Evolutionary conservation across 2,329 filamentous ascomycete genomes (phyloP).

Genomic region (Alternaria brassicae): DNA sequence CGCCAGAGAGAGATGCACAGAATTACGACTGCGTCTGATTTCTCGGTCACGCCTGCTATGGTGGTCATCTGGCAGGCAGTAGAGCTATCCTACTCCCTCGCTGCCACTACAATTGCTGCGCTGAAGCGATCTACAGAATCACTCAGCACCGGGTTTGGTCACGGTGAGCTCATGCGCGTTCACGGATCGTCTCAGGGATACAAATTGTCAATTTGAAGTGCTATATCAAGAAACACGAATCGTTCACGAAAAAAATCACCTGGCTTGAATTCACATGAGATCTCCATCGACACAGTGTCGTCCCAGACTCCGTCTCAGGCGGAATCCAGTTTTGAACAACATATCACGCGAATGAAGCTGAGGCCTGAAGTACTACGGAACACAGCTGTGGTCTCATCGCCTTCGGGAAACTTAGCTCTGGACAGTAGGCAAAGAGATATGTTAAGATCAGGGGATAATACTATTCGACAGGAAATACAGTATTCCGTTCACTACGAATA

Average conservation of each 20-base stretch:
- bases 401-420: not conserved
- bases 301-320: not conserved
- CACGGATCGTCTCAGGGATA: slow-evolving; percentile 12
- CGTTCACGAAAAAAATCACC: not conserved
- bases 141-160: slow-evolving; percentile 23
- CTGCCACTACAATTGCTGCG: slow-evolving; percentile 19
- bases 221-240: not conserved
- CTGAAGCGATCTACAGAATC: slow-evolving; percentile 21
- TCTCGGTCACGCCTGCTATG: slow-evolving; percentile 12
- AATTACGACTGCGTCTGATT: slow-evolving; percentile 8
- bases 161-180: slow-evolving; percentile 20
- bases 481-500: not conserved
- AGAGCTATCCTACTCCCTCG: slow-evolving; percentile 17
- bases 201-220: slow-evolving; percentile 14
- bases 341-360: not conserved
- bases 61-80: slow-evolving; percentile 23
- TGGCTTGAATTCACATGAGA: not conserved
- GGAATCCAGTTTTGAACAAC: not conserved
- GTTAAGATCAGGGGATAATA: not conserved
- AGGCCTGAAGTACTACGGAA: not conserved
- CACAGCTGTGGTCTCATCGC: not conserved
- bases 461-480: not conserved
- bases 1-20: slow-evolving; percentile 10
- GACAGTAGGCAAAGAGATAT: too few relatives aligned
- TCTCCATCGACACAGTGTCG: not conserved